Conservation (phyloP, 441 rosid species). For the Gossypium laxum region DNA sequence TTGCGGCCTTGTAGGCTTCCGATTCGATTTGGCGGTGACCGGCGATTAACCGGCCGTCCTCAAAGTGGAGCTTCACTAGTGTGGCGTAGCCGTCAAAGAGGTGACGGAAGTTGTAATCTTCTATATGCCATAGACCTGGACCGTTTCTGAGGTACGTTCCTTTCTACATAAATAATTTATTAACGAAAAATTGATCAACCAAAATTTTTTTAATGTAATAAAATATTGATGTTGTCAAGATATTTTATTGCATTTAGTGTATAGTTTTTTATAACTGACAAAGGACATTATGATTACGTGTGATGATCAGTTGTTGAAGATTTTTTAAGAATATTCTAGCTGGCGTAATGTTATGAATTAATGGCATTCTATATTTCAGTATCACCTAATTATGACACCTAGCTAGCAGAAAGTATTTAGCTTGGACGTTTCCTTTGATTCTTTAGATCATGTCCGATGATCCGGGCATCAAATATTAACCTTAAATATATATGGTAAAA, state of each 20-base stretch:
- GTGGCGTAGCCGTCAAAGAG: conserved; percentile 92
- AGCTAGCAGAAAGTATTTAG: too few relatives aligned
- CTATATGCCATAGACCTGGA: conserved; percentile 83
- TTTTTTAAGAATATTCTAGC: neutral
- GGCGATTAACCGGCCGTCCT: conserved; percentile 47
- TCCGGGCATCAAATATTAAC: too few relatives aligned
- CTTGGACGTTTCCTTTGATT: too few relatives aligned
- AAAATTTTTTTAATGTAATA: neutral
- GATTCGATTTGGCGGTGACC: conserved; percentile 83
- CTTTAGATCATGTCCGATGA: too few relatives aligned
- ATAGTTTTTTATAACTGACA: neutral
- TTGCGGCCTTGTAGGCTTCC: conserved; percentile 77
- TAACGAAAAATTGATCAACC: neutral
- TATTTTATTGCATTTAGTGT: neutral
- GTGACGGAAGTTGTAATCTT: conserved; percentile 76
- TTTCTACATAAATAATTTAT: conserved; percentile 37
- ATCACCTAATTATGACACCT: too few relatives aligned
- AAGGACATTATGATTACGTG: neutral
- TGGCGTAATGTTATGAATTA: neutral
- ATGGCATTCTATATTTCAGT: too few relatives aligned
- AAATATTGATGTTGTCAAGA: neutral
- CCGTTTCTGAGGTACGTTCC: conserved; percentile 91
- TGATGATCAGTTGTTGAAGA: neutral
- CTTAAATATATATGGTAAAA: neutral
- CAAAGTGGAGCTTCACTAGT: conserved; percentile 56